These are phyloP conservation scores for Tardiomyces depauwii DNA, from an alignment of 1,139 yeast species.

Conservation along the genomic window DNA sequence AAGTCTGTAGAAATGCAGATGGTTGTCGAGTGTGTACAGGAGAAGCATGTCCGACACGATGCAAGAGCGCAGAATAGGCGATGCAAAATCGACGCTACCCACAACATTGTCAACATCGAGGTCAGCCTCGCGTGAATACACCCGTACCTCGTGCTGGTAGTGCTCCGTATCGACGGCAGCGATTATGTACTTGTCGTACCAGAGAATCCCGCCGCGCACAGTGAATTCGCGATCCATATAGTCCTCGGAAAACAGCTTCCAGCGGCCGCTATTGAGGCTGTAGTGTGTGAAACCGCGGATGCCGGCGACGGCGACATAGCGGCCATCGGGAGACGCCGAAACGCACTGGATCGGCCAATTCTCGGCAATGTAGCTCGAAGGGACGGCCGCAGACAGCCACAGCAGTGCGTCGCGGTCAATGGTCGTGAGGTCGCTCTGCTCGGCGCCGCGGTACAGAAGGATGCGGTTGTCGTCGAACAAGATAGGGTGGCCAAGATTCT, in stretches of 20 bases:
- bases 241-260: conserved; percentile 30
- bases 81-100: not conserved
- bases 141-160: conserved; percentile 20
- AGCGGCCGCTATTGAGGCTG: conserved; percentile 27
- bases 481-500: conserved; percentile 21
- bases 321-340: conserved; percentile 29
- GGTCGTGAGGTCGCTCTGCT: conserved; percentile 27
- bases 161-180: conserved; percentile 25
- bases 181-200: conserved; percentile 30
- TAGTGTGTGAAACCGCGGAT: conserved; percentile 31
- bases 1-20: conserved; percentile 19
- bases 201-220: conserved; percentile 32
- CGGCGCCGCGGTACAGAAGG: conserved; percentile 27
- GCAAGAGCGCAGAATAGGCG: conserved; percentile 3
- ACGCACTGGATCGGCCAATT: conserved; percentile 32
- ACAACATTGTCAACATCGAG: conserved; percentile 20
- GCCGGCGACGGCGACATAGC: conserved; percentile 33
- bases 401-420: conserved; percentile 17
- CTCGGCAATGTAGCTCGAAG: conserved; percentile 28
- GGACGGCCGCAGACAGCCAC: conserved; percentile 30
- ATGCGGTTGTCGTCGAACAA: conserved; percentile 22
- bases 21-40: conserved; percentile 25
- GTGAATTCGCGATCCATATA: conserved; percentile 27
- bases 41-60: conserved; percentile 19
- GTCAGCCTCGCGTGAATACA: conserved; percentile 28